A percentile compares a stretch with the other conserved stretches of the same genome.
These are phyloP conservation scores for Pilobolus umbonatus DNA, from an alignment of 192 early-diverging fungal genomes.

Conservation along the genomic window DNA sequence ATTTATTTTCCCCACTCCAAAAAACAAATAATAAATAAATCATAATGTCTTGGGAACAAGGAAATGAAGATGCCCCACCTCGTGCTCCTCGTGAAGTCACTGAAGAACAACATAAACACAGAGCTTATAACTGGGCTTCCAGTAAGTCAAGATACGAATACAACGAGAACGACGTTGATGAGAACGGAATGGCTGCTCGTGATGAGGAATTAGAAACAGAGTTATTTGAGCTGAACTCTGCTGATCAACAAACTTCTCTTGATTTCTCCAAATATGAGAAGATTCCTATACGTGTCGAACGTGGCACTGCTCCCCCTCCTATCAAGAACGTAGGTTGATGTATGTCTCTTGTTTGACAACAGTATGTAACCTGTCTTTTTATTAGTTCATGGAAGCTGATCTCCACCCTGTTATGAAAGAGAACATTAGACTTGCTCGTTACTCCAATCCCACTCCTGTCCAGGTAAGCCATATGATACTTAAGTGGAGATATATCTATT, in stretches of 20 bases:
- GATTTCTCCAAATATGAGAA: constrained; percentile 75
- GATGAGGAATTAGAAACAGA: constrained; percentile 62
- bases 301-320: constrained; percentile 49
- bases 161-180: constrained; percentile 45
- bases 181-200: constrained; percentile 50
- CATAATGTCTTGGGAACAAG: constrained; percentile 5
- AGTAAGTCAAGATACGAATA: constrained; percentile 47
- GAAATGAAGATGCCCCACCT: neutral
- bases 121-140: constrained; percentile 44
- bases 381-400: constrained; percentile 59
- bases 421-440: constrained; percentile 63
- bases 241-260: constrained; percentile 63
- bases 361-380: neutral
- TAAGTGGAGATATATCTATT: neutral
- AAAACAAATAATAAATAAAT: neutral
- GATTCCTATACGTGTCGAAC: constrained; percentile 65
- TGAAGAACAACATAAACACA: neutral
- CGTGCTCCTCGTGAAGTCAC: constrained; percentile 9
- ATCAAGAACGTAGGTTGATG: constrained; percentile 36
- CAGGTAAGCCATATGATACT: constrained; percentile 40
- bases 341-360: constrained; percentile 4
- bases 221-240: constrained; percentile 51
- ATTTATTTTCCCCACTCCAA: neutral
- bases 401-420: constrained; percentile 60
- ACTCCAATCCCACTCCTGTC: constrained; percentile 72